Base-by-base conservation (phyloP, 1,284 basidiomycete genomes). In the Puccinia coronata region DNA sequence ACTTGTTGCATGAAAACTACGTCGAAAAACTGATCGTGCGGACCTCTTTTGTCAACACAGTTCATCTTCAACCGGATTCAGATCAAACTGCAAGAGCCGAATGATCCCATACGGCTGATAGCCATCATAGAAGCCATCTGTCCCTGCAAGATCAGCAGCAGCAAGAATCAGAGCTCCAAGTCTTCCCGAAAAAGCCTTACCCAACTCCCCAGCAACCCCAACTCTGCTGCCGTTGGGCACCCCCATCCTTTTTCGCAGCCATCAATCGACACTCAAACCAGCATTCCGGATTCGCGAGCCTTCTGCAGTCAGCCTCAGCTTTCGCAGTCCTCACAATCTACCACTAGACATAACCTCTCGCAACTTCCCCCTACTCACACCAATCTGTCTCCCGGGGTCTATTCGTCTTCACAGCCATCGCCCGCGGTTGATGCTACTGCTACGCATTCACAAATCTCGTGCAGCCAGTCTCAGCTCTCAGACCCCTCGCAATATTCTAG, bases 71-170 rank as follows among this genome's bases (percentile, higher is more conserved):
- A 70, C 70, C 63, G 76, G 0, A 53, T 79, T n/a, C 76, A 79
- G 47, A 20, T 79, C 55, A 67, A 67, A 59, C 65, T 79, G 57
- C 76, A 79, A 55, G 70, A 28, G 14, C 76, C 47, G 28, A 53
- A n/a, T 23, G 76, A 79, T 59, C 51, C 61, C 16, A n/a, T 79
- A 12, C 36, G 67, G 43, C 70, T 79, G 9, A 53, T 79, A 0
- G 51, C 47, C 23, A 53, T 79, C 9, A 79, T 79, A 16, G 76
- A 79, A 51, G 31, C 65, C 2, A 79, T 79, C 57, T 79, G 76
- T 70, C 76, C 76, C 53, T 79, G 76, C 41, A 79, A 79, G 53
- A 65, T 70, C n/a, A n/a, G n/a, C 3, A 79, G 76, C 47, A 61
- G 41, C 43, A 28, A n/a, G 11, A 65, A 28, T 28, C 67, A 70